Base-by-base conservation (phyloP, 805 yeast species). In the Schwanniomyces yamadae region DNA sequence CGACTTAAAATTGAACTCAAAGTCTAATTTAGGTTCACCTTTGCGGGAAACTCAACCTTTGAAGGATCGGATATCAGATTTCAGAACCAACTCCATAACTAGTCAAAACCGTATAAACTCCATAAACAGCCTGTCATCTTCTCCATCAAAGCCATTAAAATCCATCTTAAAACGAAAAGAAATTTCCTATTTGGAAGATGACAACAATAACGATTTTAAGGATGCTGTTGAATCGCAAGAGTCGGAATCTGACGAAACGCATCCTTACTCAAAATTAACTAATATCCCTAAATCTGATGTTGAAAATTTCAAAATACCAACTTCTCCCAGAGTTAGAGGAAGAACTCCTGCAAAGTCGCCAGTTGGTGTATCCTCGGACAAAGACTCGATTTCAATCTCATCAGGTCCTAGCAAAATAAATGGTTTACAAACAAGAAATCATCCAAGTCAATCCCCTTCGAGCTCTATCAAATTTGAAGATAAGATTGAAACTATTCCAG, bases 381-480 rank as follows among this genome's bases (percentile, higher is more conserved):
- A n/a, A n/a, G n/a, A n/a, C n/a, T n/a, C n/a, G n/a, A n/a, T n/a
- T n/a, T n/a, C n/a, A n/a, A n/a, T n/a, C n/a, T n/a, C n/a, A n/a
- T n/a, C n/a, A n/a, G n/a, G n/a, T n/a, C n/a, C n/a, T n/a, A n/a
- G n/a, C n/a, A n/a, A n/a, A n/a, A n/a, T n/a, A n/a, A n/a, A n/a
- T n/a, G n/a, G n/a, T n/a, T n/a, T n/a, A n/a, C n/a, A n/a, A n/a
- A n/a, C n/a, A n/a, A n/a, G n/a, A n/a, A n/a, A n/a, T n/a, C n/a
- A n/a, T n/a, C n/a, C n/a, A n/a, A n/a, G n/a, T n/a, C n/a, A n/a
- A 6, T 62, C 70, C 1, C 54, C 61, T 7, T 44, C 55, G 1
- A 54, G 45, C 27, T 64, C 71, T 4, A 67, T 67, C 41, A 61
- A 63, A 44, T 67, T 67, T 33, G 50, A 50, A 24, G 66, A 63